A percentile compares a stretch with the other conserved stretches of the same genome.
phyloP scores from a whole-genome alignment of 176 grass and related monocot genomes.

The Oryza meridionalis region DNA sequence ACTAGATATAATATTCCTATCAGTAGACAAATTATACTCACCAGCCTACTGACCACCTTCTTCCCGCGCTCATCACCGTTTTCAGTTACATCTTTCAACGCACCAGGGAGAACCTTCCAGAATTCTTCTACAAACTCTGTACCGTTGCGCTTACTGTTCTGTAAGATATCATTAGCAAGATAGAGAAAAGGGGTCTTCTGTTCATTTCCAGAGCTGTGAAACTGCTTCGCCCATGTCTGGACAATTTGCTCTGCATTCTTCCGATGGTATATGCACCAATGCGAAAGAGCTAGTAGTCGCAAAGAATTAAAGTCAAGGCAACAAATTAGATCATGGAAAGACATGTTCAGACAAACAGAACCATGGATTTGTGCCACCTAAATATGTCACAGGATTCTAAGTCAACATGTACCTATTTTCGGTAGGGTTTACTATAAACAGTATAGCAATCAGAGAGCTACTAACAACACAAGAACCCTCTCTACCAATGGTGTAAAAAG shows the following conservation, averaged over 20 bases:
- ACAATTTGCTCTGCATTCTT: constrained; percentile 89
- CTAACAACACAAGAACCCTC: constrained; percentile 10
- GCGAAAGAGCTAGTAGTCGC: constrained; percentile 73
- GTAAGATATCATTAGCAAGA: constrained; percentile 97
- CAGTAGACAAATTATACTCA: constrained; percentile 40
- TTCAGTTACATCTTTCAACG: constrained; percentile 74
- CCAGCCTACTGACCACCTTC: constrained; percentile 76
- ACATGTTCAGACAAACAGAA: constrained; percentile 26
- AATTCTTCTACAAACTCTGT: constrained; percentile 98
- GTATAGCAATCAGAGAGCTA: constrained; percentile 7
- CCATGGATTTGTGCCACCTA: not conserved
- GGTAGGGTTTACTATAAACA: constrained; percentile 25
- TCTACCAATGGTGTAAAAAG: constrained; percentile 10
- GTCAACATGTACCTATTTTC: constrained; percentile 3
- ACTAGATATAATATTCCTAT: not conserved
- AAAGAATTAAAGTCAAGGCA: constrained; percentile 58
- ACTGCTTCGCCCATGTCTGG: constrained; percentile 94
- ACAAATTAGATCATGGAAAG: constrained; percentile 29
- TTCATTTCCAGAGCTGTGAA: constrained; percentile 77
- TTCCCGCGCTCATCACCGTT: constrained; percentile 83
- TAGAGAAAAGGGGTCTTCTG: constrained; percentile 80
- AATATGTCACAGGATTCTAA: constrained; percentile 15
- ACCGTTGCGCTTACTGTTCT: constrained; percentile 93
- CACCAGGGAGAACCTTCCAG: constrained; percentile 95
- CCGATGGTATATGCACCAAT: constrained; percentile 99